A percentile compares a stretch with the other conserved stretches of the same genome.
Conservation (phyloP, 2,329 filamentous ascomycete genomes). For the Xylariales sp. region DNA sequence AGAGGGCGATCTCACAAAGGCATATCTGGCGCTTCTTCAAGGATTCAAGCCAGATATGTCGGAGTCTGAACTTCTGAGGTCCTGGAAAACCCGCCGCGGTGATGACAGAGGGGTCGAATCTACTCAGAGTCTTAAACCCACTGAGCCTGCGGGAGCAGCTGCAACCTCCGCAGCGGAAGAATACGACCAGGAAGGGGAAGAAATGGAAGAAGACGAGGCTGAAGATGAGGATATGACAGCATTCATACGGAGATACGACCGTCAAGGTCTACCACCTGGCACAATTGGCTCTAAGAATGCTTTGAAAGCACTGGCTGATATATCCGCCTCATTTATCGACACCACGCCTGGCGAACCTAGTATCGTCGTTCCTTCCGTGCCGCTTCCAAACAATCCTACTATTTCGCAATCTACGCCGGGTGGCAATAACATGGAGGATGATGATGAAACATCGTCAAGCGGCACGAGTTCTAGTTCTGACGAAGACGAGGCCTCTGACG, state of each 20-base stretch:
- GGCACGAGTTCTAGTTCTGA: constrained; percentile 20
- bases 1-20: constrained; percentile 27
- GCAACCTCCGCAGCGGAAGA: neutral
- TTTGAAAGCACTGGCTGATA: constrained; percentile 26
- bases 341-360: no score
- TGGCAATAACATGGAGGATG: constrained; percentile 10
- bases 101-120: neutral
- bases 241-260: constrained; percentile 27
- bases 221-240: constrained; percentile 20
- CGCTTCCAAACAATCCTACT: no score
- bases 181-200: constrained; percentile 12
- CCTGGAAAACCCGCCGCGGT: neutral
- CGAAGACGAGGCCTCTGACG: constrained; percentile 11
- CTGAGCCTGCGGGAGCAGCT: neutral
- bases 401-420: no score
- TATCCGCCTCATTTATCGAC: constrained; percentile 22
- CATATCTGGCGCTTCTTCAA: constrained; percentile 31
- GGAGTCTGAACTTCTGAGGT: constrained; percentile 11
- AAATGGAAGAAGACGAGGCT: constrained; percentile 22
- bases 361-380: no score
- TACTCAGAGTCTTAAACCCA: neutral
- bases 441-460: constrained; percentile 17
- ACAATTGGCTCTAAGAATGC: constrained; percentile 32
- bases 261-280: constrained; percentile 33
- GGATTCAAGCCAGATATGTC: constrained; percentile 25